A percentile compares a stretch with the other conserved stretches of the same genome.
Conservation (phyloP, 495 filamentous ascomycete genomes). For the Saxophila tyrrhenica region DNA sequence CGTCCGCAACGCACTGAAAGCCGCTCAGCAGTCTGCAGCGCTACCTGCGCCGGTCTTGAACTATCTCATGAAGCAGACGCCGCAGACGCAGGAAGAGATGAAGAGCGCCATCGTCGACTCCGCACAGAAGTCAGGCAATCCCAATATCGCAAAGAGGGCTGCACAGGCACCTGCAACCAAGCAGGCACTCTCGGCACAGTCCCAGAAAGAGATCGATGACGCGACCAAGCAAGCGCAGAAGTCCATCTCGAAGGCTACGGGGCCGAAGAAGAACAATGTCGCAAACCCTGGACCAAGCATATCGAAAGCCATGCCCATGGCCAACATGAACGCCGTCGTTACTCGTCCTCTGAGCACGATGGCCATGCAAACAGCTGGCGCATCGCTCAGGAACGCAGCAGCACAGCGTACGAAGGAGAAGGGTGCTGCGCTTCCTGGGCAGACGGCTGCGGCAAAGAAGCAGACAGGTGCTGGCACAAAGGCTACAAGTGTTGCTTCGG, state of each 20-base stretch:
- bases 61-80: constrained; percentile 8
- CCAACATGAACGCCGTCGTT: constrained; percentile 15
- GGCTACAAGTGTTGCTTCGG: background rate
- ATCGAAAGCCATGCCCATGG: constrained; percentile 13
- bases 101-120: background rate
- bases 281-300: constrained; percentile 3
- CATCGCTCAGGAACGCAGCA: constrained; percentile 6
- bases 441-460: constrained; percentile 3
- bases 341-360: constrained; percentile 17
- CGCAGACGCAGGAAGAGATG: constrained; percentile 12
- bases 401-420: constrained; percentile 15
- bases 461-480: background rate
- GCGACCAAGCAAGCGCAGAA: background rate
- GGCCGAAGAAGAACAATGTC: constrained; percentile 3
- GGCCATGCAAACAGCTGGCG: constrained; percentile 13
- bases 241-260: constrained; percentile 6
- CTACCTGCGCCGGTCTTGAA: constrained; percentile 10
- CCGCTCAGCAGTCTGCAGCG: constrained; percentile 12
- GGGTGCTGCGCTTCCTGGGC: constrained; percentile 13
- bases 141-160: constrained; percentile 6
- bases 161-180: constrained; percentile 6
- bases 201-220: constrained; percentile 3
- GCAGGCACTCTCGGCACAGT: background rate
- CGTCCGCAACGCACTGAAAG: constrained; percentile 14
- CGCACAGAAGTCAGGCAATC: constrained; percentile 5